Base-by-base conservation (phyloP, 2,329 filamentous ascomycete genomes). In the Setomelanomma holmii region DNA sequence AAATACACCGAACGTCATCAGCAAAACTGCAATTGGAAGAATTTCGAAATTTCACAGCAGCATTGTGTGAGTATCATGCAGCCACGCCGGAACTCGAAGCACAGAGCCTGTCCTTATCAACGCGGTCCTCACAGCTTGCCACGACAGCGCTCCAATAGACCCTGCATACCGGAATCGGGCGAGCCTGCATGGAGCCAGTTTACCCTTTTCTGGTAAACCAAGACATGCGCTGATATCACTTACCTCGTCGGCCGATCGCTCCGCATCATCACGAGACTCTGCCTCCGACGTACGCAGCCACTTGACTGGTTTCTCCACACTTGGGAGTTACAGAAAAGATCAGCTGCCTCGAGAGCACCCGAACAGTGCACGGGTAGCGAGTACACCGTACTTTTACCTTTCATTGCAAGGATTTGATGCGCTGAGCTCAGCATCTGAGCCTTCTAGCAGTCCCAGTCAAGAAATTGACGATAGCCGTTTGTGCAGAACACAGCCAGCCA, bases 341-440 rank as follows among this genome's bases (percentile, higher is more conserved):
- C 34, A 36, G 34, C 34, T 36, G 34, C 12, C n/a, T 36, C 34
- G 11, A 36, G 16, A 17, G 27, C 27, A 14, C 27, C 27, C 10
- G 14, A 30, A 10, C 27, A 14, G 27, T 30, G 27, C 10, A 30
- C 27, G 14, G 14, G 27, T 14, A 30, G 27, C 27, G 27, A 30
- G 27, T 14, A 8, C 6, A 10, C 27, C 27, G 14, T 14, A 30
- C 14, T 30, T 14, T 14, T 30, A 30, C 27, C 27, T 8, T 3
- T 10, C 14, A 10, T 30, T 14, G 27, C 27, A 30, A 30, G 27
- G n/a, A 30, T 14, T 10, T 30, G 27, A 30, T 16, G 4, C 4
- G 21, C 40, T 42, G 40, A 42, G 40, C 21, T 42, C 40, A 42
- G 40, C 40, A 27, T 6, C 22, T 22, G 27, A 42, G 40, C n/a